Conservation (phyloP, 805 yeast genomes). For the Saccharomycopsis selenospora region DNA sequence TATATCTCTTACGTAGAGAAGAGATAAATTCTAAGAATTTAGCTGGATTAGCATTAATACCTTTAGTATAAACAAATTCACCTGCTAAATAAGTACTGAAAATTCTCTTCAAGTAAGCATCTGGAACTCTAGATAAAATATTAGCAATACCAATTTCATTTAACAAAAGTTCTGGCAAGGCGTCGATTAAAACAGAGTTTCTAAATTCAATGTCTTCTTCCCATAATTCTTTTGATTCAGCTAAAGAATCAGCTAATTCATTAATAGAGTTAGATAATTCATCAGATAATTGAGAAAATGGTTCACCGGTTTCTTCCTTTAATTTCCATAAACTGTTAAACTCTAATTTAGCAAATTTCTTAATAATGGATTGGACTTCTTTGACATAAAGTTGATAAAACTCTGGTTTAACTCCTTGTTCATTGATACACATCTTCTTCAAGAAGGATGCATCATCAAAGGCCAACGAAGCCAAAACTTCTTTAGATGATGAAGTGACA, state of each 20-base stretch:
- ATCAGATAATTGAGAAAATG: slow-evolving; percentile 70
- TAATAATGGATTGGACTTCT: slow-evolving; percentile 72
- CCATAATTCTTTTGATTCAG: slow-evolving; percentile 78
- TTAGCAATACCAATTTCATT: slow-evolving; percentile 53
- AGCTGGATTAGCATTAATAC: slow-evolving; percentile 66
- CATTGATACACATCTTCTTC: slow-evolving; percentile 61
- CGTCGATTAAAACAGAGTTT: slow-evolving; percentile 64
- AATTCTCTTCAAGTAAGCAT: slow-evolving; percentile 77
- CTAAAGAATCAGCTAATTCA: slow-evolving; percentile 77
- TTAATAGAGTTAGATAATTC: slow-evolving; percentile 76
- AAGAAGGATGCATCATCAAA: slow-evolving; percentile 81
- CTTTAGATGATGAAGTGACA: slow-evolving; percentile 93
- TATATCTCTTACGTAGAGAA: slow-evolving; percentile 40
- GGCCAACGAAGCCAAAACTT: slow-evolving; percentile 89
- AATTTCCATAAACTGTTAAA: slow-evolving; percentile 83
- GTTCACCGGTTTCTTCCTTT: slow-evolving; percentile 52
- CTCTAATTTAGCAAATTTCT: slow-evolving; percentile 73
- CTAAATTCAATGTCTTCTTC: slow-evolving; percentile 69
- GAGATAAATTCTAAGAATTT: slow-evolving; percentile 65
- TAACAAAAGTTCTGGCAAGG: slow-evolving; percentile 70
- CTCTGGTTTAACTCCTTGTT: slow-evolving; percentile 51
- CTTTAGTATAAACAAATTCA: slow-evolving; percentile 74
- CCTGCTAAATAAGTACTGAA: slow-evolving; percentile 84
- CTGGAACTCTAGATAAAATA: slow-evolving; percentile 75
- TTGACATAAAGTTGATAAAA: slow-evolving; percentile 80